Conservation (phyloP, 257 asterid species). For the Apocynum venetum region DNA sequence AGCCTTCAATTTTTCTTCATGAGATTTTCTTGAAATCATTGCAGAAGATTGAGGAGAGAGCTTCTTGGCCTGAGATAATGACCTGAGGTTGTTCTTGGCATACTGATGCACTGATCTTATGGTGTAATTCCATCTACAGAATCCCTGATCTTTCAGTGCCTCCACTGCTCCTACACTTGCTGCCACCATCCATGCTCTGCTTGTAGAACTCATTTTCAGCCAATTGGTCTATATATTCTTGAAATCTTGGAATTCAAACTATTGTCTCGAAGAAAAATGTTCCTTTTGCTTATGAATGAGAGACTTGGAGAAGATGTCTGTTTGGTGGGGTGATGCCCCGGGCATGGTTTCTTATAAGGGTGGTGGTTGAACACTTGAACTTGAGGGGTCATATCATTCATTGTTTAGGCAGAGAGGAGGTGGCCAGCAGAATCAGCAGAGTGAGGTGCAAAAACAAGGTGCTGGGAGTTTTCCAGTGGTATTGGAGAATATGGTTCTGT, state of each 20-base stretch:
- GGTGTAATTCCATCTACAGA: slow-evolving; percentile 24
- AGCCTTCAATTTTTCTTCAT: neutral
- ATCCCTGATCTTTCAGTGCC: slow-evolving; percentile 30
- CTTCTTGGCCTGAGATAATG: slow-evolving; percentile 21
- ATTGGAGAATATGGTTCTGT: neutral
- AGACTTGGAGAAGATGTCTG: neutral
- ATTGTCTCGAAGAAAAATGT: neutral
- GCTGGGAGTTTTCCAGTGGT: neutral
- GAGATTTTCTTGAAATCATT: neutral
- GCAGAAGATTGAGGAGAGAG: slow-evolving; percentile 14
- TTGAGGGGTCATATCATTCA: neutral
- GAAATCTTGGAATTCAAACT: neutral
- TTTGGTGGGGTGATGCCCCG: neutral
- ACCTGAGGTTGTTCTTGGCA: slow-evolving; percentile 16
- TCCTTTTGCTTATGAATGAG: neutral
- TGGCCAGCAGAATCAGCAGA: neutral
- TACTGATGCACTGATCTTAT: slow-evolving; percentile 10
- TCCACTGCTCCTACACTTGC: slow-evolving; percentile 24
- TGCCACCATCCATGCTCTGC: slow-evolving; percentile 27
- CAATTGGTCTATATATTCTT: neutral
- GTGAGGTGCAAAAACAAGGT: neutral
- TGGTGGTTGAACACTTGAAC: neutral
- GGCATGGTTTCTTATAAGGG: neutral
- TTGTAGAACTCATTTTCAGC: slow-evolving; percentile 23
- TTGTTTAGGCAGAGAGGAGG: neutral